Base-by-base conservation (phyloP, 2,329 filamentous ascomycete genomes). In the Pseudocercospora crystallina region DNA sequence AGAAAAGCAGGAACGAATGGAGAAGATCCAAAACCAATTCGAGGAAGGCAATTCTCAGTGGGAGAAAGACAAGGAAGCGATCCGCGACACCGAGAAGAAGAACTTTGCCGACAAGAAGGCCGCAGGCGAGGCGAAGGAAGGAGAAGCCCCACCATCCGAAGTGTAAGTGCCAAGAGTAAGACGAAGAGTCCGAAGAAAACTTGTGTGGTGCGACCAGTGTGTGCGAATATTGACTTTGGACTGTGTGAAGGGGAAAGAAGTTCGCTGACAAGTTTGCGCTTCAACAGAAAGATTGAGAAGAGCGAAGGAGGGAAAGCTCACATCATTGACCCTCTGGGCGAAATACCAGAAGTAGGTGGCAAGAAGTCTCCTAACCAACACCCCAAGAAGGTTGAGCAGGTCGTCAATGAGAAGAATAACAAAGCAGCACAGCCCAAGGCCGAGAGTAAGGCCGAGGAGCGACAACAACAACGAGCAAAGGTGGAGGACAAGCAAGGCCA, bases 21-120 rank as follows among this genome's bases (percentile, higher is more conserved):
- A 89, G 66, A 89, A 89, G 72, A 83, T 94, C 54, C 87, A 92
- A 63, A 84, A 89, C 47, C 79, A 87, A 41, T 96, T 95, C 66
- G 82, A 86, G 58, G 82, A 85, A 43, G 86, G 92, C 57, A 85
- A 82, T 56, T 78, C 77, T 37, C 87, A 96, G 67, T 96, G 91
- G 90, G 88, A 95, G 66, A 86, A 91, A 70, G 92, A 96, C 68
- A 95, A 94, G 74, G 80, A 84, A 5, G 83, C 85, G 34, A 85
- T 96, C 62, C 81, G 87, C 59, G 81, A 89, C 54, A 75, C 88
- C 46, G 81, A 81, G 7, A 75, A 82, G 54, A 75, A 81, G 54
- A 82, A 71, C 36, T 73, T 73, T 47, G 69, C 71, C 34, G 71
- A 65, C 36, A 69, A 53, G 60, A 64, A 41, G 51, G 52, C 37